phyloP scores from a whole-genome alignment of 2,329 filamentous ascomycete species.

The Metarhizium humberi region DNA sequence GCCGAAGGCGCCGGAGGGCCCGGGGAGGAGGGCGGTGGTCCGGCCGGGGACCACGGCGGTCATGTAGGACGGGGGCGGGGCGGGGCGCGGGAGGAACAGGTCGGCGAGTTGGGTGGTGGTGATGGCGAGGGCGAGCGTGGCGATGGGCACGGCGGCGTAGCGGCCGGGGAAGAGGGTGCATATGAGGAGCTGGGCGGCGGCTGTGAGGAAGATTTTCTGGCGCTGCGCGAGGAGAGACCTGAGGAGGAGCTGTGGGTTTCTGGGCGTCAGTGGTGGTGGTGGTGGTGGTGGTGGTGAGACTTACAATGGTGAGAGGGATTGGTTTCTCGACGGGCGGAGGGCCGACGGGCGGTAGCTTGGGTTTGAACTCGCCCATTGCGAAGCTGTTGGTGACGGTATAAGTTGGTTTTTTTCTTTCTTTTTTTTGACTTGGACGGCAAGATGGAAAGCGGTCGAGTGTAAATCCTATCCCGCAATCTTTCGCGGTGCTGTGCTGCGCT shows the following conservation, averaged over 20 bases:
- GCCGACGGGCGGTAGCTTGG: slow-evolving; percentile 12
- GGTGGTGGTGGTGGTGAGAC: slow-evolving; percentile 3
- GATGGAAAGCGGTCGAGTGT: too few relatives aligned
- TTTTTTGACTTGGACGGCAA: too few relatives aligned
- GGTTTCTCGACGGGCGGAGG: slow-evolving; percentile 6
- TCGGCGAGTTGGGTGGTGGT: slow-evolving; percentile 21
- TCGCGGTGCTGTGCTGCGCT: too few relatives aligned
- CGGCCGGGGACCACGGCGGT: slow-evolving; percentile 22
- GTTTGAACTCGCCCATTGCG: slow-evolving; percentile 12
- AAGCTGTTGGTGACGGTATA: too few relatives aligned
- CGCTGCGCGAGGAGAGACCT: slow-evolving; percentile 26
- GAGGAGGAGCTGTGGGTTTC: neutral
- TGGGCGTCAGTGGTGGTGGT: neutral
- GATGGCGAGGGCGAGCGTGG: slow-evolving; percentile 19
- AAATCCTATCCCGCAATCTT: too few relatives aligned
- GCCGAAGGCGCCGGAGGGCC: slow-evolving; percentile 15
- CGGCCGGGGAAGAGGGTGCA: slow-evolving; percentile 22
- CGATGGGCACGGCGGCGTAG: slow-evolving; percentile 25
- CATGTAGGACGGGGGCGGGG: slow-evolving; percentile 8
- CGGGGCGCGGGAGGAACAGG: slow-evolving; percentile 4
- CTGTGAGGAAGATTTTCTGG: slow-evolving; percentile 23
- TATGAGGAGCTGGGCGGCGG: slow-evolving; percentile 23
- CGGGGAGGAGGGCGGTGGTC: slow-evolving; percentile 23
- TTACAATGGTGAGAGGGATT: slow-evolving; percentile 11
- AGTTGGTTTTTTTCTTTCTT: too few relatives aligned